Evolutionary conservation across 805 yeast species (phyloP).

Genomic region (Metschnikowia orientalis): DNA sequence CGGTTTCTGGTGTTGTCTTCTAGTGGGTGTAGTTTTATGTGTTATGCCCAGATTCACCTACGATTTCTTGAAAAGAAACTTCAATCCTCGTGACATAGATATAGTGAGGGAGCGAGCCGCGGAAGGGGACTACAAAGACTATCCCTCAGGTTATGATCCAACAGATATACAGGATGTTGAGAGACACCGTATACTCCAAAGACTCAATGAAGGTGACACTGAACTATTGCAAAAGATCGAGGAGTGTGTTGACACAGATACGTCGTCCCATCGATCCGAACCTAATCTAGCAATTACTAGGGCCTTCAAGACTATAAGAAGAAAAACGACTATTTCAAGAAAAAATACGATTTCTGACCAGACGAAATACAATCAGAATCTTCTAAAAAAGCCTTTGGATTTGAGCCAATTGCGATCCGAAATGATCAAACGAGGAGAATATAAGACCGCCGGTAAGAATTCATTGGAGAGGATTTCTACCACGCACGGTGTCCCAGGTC

Average conservation of each 20-base stretch:
- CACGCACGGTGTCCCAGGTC: slow-evolving; percentile 46
- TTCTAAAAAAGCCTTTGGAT: slow-evolving; percentile 31
- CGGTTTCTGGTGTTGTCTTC: slow-evolving; percentile 60
- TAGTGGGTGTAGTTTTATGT: slow-evolving; percentile 51
- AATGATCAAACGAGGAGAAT: slow-evolving; percentile 38
- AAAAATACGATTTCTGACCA: slow-evolving; percentile 21
- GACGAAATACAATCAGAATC: slow-evolving; percentile 18
- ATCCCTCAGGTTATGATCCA: slow-evolving; percentile 51
- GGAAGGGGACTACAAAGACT: slow-evolving; percentile 48
- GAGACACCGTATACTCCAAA: slow-evolving; percentile 30
- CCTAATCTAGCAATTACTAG: slow-evolving; percentile 15
- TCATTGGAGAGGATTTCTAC: slow-evolving; percentile 41
- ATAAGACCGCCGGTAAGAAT: slow-evolving; percentile 25
- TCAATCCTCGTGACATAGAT: slow-evolving; percentile 63
- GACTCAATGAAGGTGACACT: slow-evolving; percentile 32
- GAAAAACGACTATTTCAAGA: slow-evolving; percentile 27
- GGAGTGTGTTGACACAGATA: slow-evolving; percentile 20
- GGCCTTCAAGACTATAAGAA: slow-evolving; percentile 33
- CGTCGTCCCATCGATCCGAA: slow-evolving; percentile 9
- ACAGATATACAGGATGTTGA: slow-evolving; percentile 44
- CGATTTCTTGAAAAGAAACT: slow-evolving; percentile 48
- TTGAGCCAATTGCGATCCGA: slow-evolving; percentile 33
- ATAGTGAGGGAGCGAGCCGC: slow-evolving; percentile 60
- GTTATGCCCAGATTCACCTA: slow-evolving; percentile 57
- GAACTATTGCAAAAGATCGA: slow-evolving; percentile 33